Base-by-base conservation (phyloP, 257 asterid species). In the Solanum tarapatanum region DNA sequence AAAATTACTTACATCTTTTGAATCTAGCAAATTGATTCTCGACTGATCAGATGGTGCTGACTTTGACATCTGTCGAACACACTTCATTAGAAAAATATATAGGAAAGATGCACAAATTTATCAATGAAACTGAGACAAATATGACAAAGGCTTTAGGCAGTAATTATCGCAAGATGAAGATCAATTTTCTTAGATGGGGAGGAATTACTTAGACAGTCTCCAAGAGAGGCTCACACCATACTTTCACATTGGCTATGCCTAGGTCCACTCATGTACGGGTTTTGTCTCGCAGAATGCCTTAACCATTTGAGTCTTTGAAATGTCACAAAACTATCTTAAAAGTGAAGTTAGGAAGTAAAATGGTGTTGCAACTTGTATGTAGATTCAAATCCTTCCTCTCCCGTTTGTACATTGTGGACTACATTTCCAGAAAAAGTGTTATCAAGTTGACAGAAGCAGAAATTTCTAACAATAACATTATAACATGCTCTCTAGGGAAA, bases 41-140 rank as follows among this genome's bases (percentile, higher is more conserved):
- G 98, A 97, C 88, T 94, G 99, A 87, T 97, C 98, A 87, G 99
- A 96, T 89, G 98, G 97, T 55, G 98, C 98, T 14, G 99, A 97
- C 93, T 97, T 97, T 32, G 99, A 97, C 99, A 97, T 97, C 99
- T 97, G 70, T 87, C 1, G 24, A 88, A 82, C 88, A 86, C 89
- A 79, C 64, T 76, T 77, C 79, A 88, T 86, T 39, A 70, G 84
- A 77, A 16, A n/a, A 84, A 83, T 89, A 82, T 48, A 82, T 19
- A 28, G 45, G 70, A 45, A 80, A 45, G 28, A 48, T 45, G 30
- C 85, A 82, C 6, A 32, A 48, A 17, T 48, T 43, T 48, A 48
- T 28, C 33, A 48, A 19, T 26, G 85, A 48, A 28, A 48, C 43
- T 48, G 85, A 30, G 68, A 82, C 69, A 17, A 82, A 48, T 82